These are phyloP conservation scores for Eucalyptus sideroxylon DNA, from an alignment of 345 rosid species.

Conservation along the genomic window DNA sequence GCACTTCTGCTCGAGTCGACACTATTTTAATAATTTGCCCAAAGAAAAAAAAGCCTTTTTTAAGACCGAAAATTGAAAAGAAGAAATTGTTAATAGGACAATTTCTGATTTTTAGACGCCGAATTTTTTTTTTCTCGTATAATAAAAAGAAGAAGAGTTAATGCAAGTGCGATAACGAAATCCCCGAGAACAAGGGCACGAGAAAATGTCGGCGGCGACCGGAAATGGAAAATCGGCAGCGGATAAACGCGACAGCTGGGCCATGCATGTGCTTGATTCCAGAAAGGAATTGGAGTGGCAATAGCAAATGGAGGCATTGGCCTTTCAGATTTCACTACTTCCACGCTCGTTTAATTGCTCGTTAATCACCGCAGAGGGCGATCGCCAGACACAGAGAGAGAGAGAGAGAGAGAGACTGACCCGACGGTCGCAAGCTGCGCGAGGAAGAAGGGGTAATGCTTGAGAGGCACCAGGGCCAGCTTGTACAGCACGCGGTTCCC, in stretches of 20 bases:
- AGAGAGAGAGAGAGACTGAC: constrained; percentile 15
- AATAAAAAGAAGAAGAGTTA: background rate
- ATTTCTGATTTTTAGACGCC: background rate
- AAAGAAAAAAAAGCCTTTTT: background rate
- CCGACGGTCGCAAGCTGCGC: constrained; percentile 96
- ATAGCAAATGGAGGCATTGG: background rate
- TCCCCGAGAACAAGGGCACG: background rate
- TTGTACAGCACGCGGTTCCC: constrained; percentile 86
- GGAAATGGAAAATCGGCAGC: background rate
- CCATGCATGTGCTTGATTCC: background rate
- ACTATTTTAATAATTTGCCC: background rate
- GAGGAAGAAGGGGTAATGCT: constrained; percentile 86
- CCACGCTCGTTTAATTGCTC: background rate
- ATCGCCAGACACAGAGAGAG: background rate
- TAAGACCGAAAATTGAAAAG: background rate
- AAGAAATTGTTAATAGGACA: background rate
- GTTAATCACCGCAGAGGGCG: background rate
- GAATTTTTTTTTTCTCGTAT: background rate
- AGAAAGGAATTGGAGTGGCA: background rate
- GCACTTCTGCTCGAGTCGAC: background rate
- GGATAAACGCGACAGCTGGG: background rate
- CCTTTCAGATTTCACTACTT: background rate
- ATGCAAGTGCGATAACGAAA: background rate
- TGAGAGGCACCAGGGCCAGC: constrained; percentile 81
- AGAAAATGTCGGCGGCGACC: background rate